Conservation (phyloP, 2,329 filamentous ascomycete species). For the Fusarium udum region DNA sequence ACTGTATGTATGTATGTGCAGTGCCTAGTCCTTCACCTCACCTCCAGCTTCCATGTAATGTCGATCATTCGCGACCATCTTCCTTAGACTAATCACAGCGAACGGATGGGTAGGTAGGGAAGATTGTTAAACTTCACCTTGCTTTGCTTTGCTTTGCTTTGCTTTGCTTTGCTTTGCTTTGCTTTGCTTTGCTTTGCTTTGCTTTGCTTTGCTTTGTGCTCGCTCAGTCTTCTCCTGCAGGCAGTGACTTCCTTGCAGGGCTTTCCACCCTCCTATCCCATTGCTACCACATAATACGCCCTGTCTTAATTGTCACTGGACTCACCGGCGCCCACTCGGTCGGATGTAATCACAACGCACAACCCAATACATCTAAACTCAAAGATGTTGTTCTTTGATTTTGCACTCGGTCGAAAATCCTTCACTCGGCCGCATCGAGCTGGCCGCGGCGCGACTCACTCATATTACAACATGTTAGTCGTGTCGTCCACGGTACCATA, state of each 20-base stretch:
- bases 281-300: slow-evolving; percentile 5
- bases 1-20: background rate
- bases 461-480: background rate
- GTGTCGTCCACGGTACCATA: background rate
- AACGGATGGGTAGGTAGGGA: background rate
- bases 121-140: slow-evolving; percentile 14
- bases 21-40: slow-evolving; percentile 12
- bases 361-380: background rate
- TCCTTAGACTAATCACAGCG: background rate
- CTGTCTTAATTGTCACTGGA: slow-evolving; percentile 1
- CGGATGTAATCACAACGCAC: background rate
- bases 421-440: slow-evolving; percentile 20
- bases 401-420: slow-evolving; percentile 1
- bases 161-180: slow-evolving; percentile 14
- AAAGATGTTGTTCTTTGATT: background rate
- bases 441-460: slow-evolving; percentile 6
- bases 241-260: background rate
- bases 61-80: slow-evolving; percentile 17
- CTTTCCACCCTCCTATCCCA: slow-evolving; percentile 10
- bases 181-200: background rate
- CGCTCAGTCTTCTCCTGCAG: slow-evolving; percentile 10
- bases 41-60: slow-evolving; percentile 19
- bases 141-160: background rate
- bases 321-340: background rate
- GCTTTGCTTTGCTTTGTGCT: background rate